Base-by-base conservation (phyloP, 139 green algal genomes). In the Spirogloea muscicola region DNA sequence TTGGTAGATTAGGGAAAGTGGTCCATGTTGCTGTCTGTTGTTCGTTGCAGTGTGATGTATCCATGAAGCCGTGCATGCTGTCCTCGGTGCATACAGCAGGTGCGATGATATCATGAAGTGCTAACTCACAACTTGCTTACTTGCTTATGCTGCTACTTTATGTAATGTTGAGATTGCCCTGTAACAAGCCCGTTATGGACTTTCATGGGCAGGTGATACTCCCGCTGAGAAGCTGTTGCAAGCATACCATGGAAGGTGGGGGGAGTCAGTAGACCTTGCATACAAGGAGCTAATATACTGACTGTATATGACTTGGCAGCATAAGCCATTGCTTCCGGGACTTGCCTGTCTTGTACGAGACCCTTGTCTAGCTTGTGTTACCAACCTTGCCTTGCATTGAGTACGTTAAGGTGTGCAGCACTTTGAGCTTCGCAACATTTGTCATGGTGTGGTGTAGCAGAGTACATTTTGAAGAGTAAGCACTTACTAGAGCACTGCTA, bases 201-300 rank as follows among this genome's bases (percentile, higher is more conserved):
- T 61, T 36, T 18, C 13, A 36, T 29, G 21, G 16, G 51, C 62
- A 71, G 62, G 67, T 40, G 48, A 67, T 6, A 79, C 70, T 25
- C 61, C 70, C 13, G 70, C 70, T 27, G 70, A 79, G 25, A 59
- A 29, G 27, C n/a, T 79, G 59, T 33, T 79, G 27, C 42, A 79
- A n/a, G 9, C 33, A 42, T 79, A 79, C 43, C 16, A 73, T 40
- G 39, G 13, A 7, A 46, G 38, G 41, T 79, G 70, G 70, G 61
- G 39, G 29, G 25, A 77, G 25, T 65, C 31, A 25, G 29, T 79
- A 10, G 70, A 79, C 21, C 70, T n/a, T n/a, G n/a, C n/a, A n/a
- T n/a, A n/a, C n/a, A n/a, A n/a, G n/a, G n/a, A n/a, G n/a, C n/a
- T n/a, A n/a, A n/a, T n/a, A n/a, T n/a, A n/a, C n/a, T n/a, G n/a